Evolutionary conservation across 768 basidiomycete genomes (phyloP).

Genomic region (Lentinula guzmanii): DNA sequence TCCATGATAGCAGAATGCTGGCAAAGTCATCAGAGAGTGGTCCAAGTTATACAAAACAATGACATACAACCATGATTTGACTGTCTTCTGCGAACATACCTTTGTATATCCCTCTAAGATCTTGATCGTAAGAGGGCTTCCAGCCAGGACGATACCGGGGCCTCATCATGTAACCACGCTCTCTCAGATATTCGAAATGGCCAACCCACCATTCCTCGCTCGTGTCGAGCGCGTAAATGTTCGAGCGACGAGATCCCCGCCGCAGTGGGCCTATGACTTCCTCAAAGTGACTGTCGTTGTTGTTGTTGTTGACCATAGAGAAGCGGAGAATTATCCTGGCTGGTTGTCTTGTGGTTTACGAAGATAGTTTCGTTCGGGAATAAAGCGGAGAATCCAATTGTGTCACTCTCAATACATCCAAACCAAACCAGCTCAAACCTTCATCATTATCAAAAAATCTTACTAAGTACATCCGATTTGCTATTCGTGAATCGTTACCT

Average conservation of each 20-base stretch:
- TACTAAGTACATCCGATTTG: too few species aligned
- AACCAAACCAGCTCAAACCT: too few species aligned
- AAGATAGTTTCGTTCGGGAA: too few species aligned
- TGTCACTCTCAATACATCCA: too few species aligned
- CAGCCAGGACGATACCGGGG: constrained; percentile 13
- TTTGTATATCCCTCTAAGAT: background rate
- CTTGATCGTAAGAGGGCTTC: constrained; percentile 12
- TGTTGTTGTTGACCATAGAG: too few species aligned
- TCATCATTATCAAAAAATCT: too few species aligned
- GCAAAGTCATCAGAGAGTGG: too few species aligned
- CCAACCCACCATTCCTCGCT: constrained; percentile 8
- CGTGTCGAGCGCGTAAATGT: background rate
- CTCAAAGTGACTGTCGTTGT: background rate
- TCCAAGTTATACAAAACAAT: too few species aligned
- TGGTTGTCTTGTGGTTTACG: too few species aligned
- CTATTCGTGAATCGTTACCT: too few species aligned
- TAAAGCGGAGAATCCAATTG: too few species aligned
- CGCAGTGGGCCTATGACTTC: background rate
- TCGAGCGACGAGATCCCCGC: background rate
- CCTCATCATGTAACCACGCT: constrained; percentile 13
- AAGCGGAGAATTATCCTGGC: too few species aligned
- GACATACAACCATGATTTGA: background rate
- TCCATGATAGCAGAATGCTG: constrained; percentile 6
- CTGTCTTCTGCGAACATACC: background rate
- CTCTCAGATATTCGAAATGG: constrained; percentile 1